Evolutionary conservation across 257 asterid genomes (phyloP).

Genomic region (Solanum medicagineum): DNA sequence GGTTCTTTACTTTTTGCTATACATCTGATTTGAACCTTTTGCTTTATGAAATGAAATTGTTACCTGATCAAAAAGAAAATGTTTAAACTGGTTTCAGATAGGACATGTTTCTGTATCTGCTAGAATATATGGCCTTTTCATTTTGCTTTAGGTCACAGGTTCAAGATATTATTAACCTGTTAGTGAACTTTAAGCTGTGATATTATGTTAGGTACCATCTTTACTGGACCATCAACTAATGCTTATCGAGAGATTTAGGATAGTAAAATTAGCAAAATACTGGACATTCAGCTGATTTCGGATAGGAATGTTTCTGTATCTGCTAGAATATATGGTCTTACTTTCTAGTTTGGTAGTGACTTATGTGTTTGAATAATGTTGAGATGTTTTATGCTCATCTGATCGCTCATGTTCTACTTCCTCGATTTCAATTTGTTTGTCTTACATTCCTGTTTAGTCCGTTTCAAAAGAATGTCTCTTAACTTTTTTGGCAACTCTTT

Average conservation of each 20-base stretch:
- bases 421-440: neutral
- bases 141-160: neutral
- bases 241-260: neutral
- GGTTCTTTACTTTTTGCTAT: neutral
- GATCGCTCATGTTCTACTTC: neutral
- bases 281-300: conserved; percentile 40
- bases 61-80: neutral
- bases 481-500: neutral
- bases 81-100: neutral
- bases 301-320: neutral
- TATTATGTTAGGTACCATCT: neutral
- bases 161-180: neutral
- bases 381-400: neutral
- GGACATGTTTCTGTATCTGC: neutral
- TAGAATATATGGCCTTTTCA: neutral
- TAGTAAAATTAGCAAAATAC: conserved; percentile 78
- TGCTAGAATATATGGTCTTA: neutral
- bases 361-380: neutral
- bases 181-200: neutral
- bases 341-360: neutral
- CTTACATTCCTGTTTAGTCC: neutral
- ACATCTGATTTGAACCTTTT: neutral
- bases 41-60: neutral
- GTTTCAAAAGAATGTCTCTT: neutral
- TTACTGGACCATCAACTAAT: neutral